A percentile compares a stretch with the other conserved stretches of the same genome.
These are phyloP conservation scores for Henckelia pumila DNA, from an alignment of 257 asterid genomes.

Conservation along the genomic window DNA sequence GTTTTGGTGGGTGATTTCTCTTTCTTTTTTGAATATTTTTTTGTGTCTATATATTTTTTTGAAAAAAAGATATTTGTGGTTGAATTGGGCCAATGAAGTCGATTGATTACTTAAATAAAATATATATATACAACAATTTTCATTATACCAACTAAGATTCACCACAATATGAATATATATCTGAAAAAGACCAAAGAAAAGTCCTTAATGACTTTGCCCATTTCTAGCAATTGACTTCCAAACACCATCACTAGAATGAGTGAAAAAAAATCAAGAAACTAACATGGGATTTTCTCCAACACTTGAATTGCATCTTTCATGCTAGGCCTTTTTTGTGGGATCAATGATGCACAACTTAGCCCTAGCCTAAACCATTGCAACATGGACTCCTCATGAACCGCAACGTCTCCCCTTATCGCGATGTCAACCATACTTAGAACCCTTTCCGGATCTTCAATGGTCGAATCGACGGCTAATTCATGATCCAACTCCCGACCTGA, in stretches of 20 bases:
- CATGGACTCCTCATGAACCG: slow-evolving; percentile 46
- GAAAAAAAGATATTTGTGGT: too few species aligned
- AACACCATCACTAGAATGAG: slow-evolving; percentile 32
- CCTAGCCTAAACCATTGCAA: slow-evolving; percentile 80
- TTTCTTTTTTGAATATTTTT: too few species aligned
- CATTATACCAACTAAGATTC: too few species aligned
- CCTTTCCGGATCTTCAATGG: slow-evolving; percentile 45
- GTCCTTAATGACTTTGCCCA: slow-evolving; percentile 31
- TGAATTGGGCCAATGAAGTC: too few species aligned
- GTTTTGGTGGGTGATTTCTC: too few species aligned
- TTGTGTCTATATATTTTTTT: too few species aligned
- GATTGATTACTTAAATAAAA: too few species aligned
- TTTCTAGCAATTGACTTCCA: slow-evolving; percentile 21
- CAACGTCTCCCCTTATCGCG: slow-evolving; percentile 70
- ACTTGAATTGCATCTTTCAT: slow-evolving; percentile 77
- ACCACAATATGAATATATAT: too few species aligned
- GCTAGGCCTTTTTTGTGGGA: slow-evolving; percentile 75
- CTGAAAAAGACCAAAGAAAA: slow-evolving; percentile 37
- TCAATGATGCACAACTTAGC: slow-evolving; percentile 76
- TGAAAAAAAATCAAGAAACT: neutral
- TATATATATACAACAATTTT: too few species aligned
- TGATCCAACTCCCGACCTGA: slow-evolving; percentile 69
- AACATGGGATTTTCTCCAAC: slow-evolving; percentile 51
- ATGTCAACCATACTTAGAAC: slow-evolving; percentile 61
- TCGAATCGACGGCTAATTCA: slow-evolving; percentile 45